Base-by-base conservation (phyloP, 805 yeast genomes). In the Pichia phayaonensis region DNA sequence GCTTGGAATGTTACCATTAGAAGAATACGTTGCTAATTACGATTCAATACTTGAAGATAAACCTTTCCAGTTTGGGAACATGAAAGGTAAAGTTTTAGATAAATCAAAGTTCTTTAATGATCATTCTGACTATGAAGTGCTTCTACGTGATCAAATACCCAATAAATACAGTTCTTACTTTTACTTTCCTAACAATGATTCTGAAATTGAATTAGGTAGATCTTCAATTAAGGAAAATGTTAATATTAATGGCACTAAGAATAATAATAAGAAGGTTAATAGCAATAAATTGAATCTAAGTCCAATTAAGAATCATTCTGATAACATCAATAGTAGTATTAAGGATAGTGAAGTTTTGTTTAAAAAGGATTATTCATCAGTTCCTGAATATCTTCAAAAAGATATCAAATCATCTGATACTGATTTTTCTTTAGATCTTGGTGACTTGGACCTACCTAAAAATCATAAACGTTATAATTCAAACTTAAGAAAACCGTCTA, bases 31-130 rank as follows among this genome's bases (percentile, higher is more conserved):
- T 23, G 59, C 56, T 29, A 66, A 66, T 54, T 61, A 59, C 39
- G 54, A 58, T 40, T 62, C 66, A 7, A 56, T 66, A 27, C 48
- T 58, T 21, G 53, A 54, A 18, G 58, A 58, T 10, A 48, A 55
- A 40, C 70, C 70, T 7, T 41, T 66, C 2, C 61, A 58, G 11
- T 56, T 54, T 47, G 67, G 70, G 5, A 64, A 61, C 40, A 55
- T 64, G 54, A 58, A 55, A 23, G 69, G 69, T 3, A 54, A 59
- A 45, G 48, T 57, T 7, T 54, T 66, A 20, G 41, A 59, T 27
- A 54, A 57, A 29, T 53, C 54, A 15, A 49, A 54, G 10, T 63
- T 58, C 45, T 53, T 58, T 43, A 46, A 48, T 31, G 66, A 63
- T 40, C 51, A 48, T 38, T 56, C 59, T 3, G 70, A 66, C 50